phyloP scores from a whole-genome alignment of 2,329 filamentous ascomycete species.

The Botryosphaeria dothidea region DNA sequence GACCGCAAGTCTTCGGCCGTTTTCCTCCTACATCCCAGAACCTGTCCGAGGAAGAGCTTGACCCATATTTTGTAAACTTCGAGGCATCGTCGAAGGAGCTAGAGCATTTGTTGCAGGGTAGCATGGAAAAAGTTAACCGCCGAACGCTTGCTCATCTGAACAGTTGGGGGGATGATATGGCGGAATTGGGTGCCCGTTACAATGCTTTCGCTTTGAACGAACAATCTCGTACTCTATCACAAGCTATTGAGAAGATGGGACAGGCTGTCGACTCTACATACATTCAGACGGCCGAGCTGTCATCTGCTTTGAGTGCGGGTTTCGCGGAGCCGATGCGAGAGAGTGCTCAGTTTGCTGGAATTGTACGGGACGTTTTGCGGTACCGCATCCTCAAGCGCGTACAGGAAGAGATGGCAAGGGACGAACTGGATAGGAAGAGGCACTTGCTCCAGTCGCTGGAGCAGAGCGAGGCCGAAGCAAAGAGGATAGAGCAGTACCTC shows the following conservation, averaged over 20 bases:
- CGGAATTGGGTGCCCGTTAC: conserved; percentile 91
- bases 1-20: conserved; percentile 68
- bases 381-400: conserved; percentile 93
- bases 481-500: conserved; percentile 90
- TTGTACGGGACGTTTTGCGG: conserved; percentile 83
- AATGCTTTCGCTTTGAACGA: conserved; percentile 97
- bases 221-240: conserved; percentile 81
- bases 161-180: conserved; percentile 80
- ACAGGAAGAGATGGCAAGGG: conserved; percentile 95
- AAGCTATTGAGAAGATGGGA: conserved; percentile 90
- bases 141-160: conserved; percentile 84
- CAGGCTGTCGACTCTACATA: conserved; percentile 96
- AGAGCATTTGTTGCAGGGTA: conserved; percentile 82
- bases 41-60: conserved; percentile 84
- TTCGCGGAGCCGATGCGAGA: conserved; percentile 98
- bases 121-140: conserved; percentile 95
- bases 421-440: conserved; percentile 87
- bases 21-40: conserved; percentile 79
- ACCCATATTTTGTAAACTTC: conserved; percentile 94
- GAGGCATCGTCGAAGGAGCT: conserved; percentile 90
- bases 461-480: conserved; percentile 87
- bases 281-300: conserved; percentile 90
- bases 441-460: conserved; percentile 84
- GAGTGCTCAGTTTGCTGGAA: conserved; percentile 93
- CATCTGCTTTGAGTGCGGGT: conserved; percentile 81